Evolutionary conservation across 129 eudicot species (phyloP).

Genomic region (Escallonia rubra): DNA sequence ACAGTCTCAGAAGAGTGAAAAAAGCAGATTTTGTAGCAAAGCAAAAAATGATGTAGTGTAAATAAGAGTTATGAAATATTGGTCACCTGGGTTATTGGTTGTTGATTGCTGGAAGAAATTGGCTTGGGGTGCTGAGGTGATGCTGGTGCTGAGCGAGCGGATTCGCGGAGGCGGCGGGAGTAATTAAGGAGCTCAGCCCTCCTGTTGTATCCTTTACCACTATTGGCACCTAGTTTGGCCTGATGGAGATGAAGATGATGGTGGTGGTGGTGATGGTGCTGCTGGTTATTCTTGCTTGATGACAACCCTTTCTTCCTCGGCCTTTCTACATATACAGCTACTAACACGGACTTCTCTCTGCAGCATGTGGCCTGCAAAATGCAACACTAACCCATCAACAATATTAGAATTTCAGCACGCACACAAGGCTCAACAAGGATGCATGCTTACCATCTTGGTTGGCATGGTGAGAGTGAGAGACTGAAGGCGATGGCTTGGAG

Average conservation of each 20-base stretch:
- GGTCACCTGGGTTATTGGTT: constrained; percentile 17
- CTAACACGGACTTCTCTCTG: constrained; percentile 17
- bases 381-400: not conserved
- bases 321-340: constrained; percentile 34
- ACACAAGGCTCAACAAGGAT: not conserved
- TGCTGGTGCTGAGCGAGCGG: constrained; percentile 13
- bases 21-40: no score
- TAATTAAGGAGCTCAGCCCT: constrained; percentile 37
- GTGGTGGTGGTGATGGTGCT: constrained; percentile 19
- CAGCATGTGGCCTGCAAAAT: not conserved
- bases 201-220: constrained; percentile 20
- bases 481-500: constrained; percentile 13
- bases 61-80: no score
- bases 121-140: constrained; percentile 15
- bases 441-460: constrained; percentile 18
- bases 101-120: constrained; percentile 13
- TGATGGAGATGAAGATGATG: constrained; percentile 13
- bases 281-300: not conserved
- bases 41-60: not conserved
- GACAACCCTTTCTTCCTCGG: constrained; percentile 14
- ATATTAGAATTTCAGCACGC: not conserved
- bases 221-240: not conserved
- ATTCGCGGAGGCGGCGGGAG: constrained; percentile 34
- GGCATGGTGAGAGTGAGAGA: constrained; percentile 11
- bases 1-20: no score